Evolutionary conservation across 2,329 filamentous ascomycete species (phyloP).

Genomic region (Fusarium annulatum): DNA sequence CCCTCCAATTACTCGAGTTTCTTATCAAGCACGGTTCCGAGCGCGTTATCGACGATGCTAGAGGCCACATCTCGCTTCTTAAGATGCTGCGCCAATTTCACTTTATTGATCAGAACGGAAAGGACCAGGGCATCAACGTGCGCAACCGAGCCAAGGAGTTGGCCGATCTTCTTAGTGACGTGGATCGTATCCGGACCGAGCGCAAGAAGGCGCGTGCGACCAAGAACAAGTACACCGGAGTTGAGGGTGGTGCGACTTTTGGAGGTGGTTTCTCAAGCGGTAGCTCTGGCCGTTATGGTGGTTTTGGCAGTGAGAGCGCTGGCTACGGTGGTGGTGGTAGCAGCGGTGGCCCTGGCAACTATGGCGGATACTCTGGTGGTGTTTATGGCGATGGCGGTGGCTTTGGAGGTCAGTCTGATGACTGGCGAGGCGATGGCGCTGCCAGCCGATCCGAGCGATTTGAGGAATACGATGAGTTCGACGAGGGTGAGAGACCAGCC

Average conservation of each 20-base stretch:
- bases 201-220: slow-evolving; percentile 91
- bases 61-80: slow-evolving; percentile 91
- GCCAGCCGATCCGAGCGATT: slow-evolving; percentile 77
- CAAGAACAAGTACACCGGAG: slow-evolving; percentile 94
- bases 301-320: slow-evolving; percentile 89
- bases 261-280: slow-evolving; percentile 67
- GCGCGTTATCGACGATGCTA: slow-evolving; percentile 94
- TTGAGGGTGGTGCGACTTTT: slow-evolving; percentile 80
- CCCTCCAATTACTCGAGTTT: slow-evolving; percentile 94
- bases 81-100: slow-evolving; percentile 99
- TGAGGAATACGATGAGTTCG: slow-evolving; percentile 97
- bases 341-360: slow-evolving; percentile 49
- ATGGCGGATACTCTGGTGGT: slow-evolving; percentile 72
- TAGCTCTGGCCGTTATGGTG: slow-evolving; percentile 76
- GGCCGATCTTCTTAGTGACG: slow-evolving; percentile 90
- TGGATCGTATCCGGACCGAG: slow-evolving; percentile 84
- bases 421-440: slow-evolving; percentile 71
- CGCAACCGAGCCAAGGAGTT: slow-evolving; percentile 96
- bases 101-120: slow-evolving; percentile 94
- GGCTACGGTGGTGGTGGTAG: slow-evolving; percentile 65
- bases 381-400: slow-evolving; percentile 98
- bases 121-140: slow-evolving; percentile 98
- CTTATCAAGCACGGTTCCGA: slow-evolving; percentile 98
- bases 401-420: slow-evolving; percentile 81
- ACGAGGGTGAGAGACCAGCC: slow-evolving; percentile 72